phyloP scores from a whole-genome alignment of 768 basidiomycete genomes.

The Lepiota brunneoincarnata region DNA sequence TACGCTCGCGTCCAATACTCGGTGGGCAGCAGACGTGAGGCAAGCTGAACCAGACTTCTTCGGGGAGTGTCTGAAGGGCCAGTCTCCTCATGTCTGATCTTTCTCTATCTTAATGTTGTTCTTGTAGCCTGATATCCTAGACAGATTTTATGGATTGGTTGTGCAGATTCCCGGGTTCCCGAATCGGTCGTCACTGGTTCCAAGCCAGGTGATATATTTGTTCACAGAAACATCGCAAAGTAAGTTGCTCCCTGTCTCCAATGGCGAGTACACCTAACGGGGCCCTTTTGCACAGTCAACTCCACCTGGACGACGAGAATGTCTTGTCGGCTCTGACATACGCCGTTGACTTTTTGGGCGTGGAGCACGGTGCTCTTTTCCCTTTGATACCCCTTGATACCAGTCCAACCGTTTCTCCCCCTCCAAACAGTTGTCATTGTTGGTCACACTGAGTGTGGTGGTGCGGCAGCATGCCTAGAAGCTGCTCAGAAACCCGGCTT shows the following conservation, averaged over 20 bases:
- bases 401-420: constrained; percentile 29
- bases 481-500: constrained; percentile 38
- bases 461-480: constrained; percentile 54
- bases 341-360: constrained; percentile 67
- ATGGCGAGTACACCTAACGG: constrained; percentile 5
- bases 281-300: constrained; percentile 52
- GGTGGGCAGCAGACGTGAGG: constrained; percentile 67
- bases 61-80: constrained; percentile 53
- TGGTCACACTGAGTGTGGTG: constrained; percentile 84
- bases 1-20: constrained; percentile 49
- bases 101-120: constrained; percentile 1
- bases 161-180: constrained; percentile 83
- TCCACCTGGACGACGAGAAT: constrained; percentile 69
- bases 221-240: constrained; percentile 89
- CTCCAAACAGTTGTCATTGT: constrained; percentile 65
- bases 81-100: constrained; percentile 57
- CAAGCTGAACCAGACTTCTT: constrained; percentile 64
- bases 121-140: constrained; percentile 12
- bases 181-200: constrained; percentile 69
- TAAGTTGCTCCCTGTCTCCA: constrained; percentile 30
- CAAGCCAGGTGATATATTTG: constrained; percentile 79
- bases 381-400: constrained; percentile 15
- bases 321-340: constrained; percentile 71
- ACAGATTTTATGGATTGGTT: constrained; percentile 78
- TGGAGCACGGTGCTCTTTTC: constrained; percentile 67